Conservation (phyloP, 2,329 filamentous ascomycete genomes). For the Xylariales sp. region DNA sequence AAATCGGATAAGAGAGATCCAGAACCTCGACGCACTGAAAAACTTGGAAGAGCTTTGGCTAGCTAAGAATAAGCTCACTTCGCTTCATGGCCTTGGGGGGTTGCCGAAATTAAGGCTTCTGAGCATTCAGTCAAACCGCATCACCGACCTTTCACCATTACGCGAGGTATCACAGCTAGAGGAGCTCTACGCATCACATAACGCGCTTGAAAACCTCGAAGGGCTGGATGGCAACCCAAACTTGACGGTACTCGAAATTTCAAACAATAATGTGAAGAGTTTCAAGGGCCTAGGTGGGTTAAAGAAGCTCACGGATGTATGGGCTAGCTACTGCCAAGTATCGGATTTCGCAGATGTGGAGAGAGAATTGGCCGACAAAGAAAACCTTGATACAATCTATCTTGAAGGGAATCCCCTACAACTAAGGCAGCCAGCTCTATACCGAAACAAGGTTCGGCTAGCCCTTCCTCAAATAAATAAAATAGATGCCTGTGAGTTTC, state of each 20-base stretch:
- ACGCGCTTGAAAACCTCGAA: constrained; percentile 81
- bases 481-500: constrained; percentile 93
- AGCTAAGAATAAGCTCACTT: constrained; percentile 95
- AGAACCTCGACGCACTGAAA: constrained; percentile 82
- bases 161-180: constrained; percentile 80
- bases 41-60: constrained; percentile 91
- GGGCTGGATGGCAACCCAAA: constrained; percentile 76
- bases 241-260: constrained; percentile 86
- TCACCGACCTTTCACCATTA: constrained; percentile 81
- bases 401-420: constrained; percentile 96
- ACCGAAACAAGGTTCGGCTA: constrained; percentile 92
- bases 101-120: constrained; percentile 86
- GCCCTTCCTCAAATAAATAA: constrained; percentile 88
- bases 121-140: constrained; percentile 94
- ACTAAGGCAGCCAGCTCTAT: constrained; percentile 79
- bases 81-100: constrained; percentile 79
- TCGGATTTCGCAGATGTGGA: constrained; percentile 85
- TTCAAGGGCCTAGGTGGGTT: constrained; percentile 78
- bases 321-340: constrained; percentile 91
- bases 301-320: constrained; percentile 84
- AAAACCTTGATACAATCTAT: constrained; percentile 87
- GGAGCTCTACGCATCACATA: constrained; percentile 96
- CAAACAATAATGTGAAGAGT: constrained; percentile 83
- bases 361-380: constrained; percentile 80
- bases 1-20: constrained; percentile 89